Evolutionary conservation across 2,329 filamentous ascomycete species (phyloP), one percentile per base, ranked within the genome.

Genomic region (Aureobasidium sp.): DNA sequence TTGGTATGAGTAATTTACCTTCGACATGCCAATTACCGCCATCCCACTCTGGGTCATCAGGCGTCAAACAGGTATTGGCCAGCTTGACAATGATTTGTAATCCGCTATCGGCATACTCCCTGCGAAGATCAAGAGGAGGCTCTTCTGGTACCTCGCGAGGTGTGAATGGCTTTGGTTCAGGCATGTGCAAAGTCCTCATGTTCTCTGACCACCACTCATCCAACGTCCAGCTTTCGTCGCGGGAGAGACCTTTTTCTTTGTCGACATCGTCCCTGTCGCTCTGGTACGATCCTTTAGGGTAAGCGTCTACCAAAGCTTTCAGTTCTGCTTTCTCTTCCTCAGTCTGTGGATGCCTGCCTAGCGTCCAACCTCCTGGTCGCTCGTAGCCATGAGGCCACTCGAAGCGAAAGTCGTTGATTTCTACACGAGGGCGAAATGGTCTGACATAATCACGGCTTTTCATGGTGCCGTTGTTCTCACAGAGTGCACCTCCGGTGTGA

Each of bases 31-130:
- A 85, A 1, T 72, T 73, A 0, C 82, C 82, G 16, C 80, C 80
- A 0, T 73, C 71, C 64, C 84, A 87, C 0, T 68, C 67, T 0
- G 85, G 81, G 3, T 83, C 78, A 25, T 83, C 81, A 0, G 85
- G 85, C 0, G 79, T 83, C 1, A 87, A 74, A 49, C 85, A 76
- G 55, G 86, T 81, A 37, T 78, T 80, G 1, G 83, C 78, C 65
- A 89, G 75, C 68, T 87, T 87, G 37, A 87, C 79, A 55, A 88
- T 84, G 37, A 88, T 70, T 66, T 89, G 86, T 4, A 88, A 67
- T 1, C 80, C 79, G 5, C 71, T 69, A 1, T 76, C 67, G 9
- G 70, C 66, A 62, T 76, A 79, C 16, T 74, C 66, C 29, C 66
- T 57, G 42, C 65, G 65, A 8, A 70, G 63, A 47, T 68, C 60